Percentiles rank a stretch among this genome's conserved stretches.
phyloP scores from a whole-genome alignment of 1,284 basidiomycete genomes.

The Cutaneotrichosporon curvatum region DNA sequence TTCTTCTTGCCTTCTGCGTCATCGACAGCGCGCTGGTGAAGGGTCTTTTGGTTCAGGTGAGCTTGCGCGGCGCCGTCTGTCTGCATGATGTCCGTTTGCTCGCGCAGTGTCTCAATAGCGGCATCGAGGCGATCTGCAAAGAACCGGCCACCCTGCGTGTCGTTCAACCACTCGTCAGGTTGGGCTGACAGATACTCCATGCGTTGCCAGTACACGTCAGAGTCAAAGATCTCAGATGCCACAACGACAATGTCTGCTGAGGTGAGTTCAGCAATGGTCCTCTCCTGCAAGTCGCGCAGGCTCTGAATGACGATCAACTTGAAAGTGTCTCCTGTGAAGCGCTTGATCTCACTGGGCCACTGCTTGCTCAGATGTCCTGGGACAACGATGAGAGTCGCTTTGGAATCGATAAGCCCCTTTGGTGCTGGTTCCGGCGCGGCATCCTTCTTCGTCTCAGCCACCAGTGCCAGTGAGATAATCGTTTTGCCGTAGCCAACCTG shows the following conservation, averaged over 20 bases:
- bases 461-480: slow-evolving; percentile 82
- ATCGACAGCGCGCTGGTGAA: slow-evolving; percentile 34
- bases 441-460: slow-evolving; percentile 53
- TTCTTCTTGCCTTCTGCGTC: slow-evolving; percentile 35
- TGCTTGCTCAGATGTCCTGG: slow-evolving; percentile 83
- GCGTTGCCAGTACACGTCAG: slow-evolving; percentile 59
- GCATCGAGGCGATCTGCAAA: slow-evolving; percentile 71
- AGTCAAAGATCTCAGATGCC: slow-evolving; percentile 77
- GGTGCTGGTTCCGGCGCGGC: slow-evolving; percentile 51
- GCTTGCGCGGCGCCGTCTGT: slow-evolving; percentile 56
- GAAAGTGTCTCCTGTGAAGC: slow-evolving; percentile 64
- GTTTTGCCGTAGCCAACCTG: slow-evolving; percentile 97
- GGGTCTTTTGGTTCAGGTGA: slow-evolving; percentile 56
- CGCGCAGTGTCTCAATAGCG: slow-evolving; percentile 54
- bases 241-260: slow-evolving; percentile 82
- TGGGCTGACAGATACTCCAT: slow-evolving; percentile 53
- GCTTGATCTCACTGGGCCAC: slow-evolving; percentile 78
- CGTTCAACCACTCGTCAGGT: slow-evolving; percentile 37
- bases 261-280: slow-evolving; percentile 67
- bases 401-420: slow-evolving; percentile 53
- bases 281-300: slow-evolving; percentile 63
- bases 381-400: slow-evolving; percentile 77
- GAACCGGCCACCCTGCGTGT: slow-evolving; percentile 66
- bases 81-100: slow-evolving; percentile 60
- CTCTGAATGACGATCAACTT: slow-evolving; percentile 55